Evolutionary conservation across 495 filamentous ascomycete species (phyloP).

Genomic region (Evernia prunastri): DNA sequence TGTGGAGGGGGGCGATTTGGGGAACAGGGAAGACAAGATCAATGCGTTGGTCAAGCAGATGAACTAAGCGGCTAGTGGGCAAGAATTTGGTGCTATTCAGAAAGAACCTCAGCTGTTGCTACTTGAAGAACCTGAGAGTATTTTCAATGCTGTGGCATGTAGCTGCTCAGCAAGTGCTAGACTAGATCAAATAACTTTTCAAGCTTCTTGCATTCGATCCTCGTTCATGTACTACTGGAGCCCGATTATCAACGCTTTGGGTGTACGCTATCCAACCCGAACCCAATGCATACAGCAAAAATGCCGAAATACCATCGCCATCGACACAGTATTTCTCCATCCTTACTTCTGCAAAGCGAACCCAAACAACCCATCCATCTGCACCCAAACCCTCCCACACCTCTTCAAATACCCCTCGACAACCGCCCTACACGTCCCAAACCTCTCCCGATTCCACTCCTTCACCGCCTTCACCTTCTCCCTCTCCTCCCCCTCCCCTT

Average conservation of each 20-base stretch:
- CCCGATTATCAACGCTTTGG: not conserved
- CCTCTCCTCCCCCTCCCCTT: conserved; percentile 43
- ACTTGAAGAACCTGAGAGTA: not conserved
- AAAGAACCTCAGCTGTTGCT: not conserved
- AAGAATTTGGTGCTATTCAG: not conserved
- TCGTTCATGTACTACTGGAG: not conserved
- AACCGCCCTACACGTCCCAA: conserved; percentile 65
- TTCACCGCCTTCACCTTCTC: conserved; percentile 65
- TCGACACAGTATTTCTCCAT: not conserved
- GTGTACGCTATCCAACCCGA: conserved; percentile 7
- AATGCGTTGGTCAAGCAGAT: conserved; percentile 94
- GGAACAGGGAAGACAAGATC: conserved; percentile 98
- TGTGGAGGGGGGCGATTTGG: conserved; percentile 96
- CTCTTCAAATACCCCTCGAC: conserved; percentile 85
- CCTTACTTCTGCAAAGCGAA: conserved; percentile 44
- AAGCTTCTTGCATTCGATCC: not conserved
- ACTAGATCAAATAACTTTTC: not conserved
- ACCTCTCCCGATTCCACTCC: conserved; percentile 71
- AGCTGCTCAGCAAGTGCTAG: not conserved
- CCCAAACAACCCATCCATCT: conserved; percentile 85
- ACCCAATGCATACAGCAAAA: not conserved
- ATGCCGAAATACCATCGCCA: not conserved
- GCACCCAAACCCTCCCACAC: conserved; percentile 92
- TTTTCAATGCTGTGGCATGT: not conserved
- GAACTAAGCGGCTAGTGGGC: conserved; percentile 60